phyloP scores from a whole-genome alignment of 2,329 filamentous ascomycete species.

The Nemania serpens region DNA sequence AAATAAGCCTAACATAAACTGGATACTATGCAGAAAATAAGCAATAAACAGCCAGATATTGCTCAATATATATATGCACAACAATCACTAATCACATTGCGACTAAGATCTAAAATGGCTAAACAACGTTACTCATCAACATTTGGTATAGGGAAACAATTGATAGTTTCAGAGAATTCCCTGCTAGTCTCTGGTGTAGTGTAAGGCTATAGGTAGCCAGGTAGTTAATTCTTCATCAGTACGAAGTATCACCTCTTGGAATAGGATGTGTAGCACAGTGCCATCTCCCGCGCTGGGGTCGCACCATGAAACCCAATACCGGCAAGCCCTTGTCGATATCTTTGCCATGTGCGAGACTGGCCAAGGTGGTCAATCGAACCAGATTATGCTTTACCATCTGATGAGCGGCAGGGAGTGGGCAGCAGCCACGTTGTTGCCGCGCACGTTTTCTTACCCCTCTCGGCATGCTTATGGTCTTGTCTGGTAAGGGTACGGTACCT shows the following conservation, averaged over 20 bases:
- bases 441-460: slow-evolving; percentile 27
- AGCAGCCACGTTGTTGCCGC: slow-evolving; percentile 21
- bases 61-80: too few relatives aligned
- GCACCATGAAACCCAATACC: slow-evolving; percentile 13
- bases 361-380: slow-evolving; percentile 8
- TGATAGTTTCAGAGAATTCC: not conserved
- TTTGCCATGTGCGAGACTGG: slow-evolving; percentile 26
- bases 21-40: too few relatives aligned
- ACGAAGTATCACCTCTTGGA: not conserved
- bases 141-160: not conserved
- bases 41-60: too few relatives aligned
- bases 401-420: slow-evolving; percentile 11
- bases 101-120: slow-evolving; percentile 11
- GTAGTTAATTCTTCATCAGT: not conserved
- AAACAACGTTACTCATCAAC: not conserved
- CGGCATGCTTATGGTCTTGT: slow-evolving; percentile 19
- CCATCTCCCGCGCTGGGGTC: slow-evolving; percentile 1
- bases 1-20: not conserved
- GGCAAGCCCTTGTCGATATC: slow-evolving; percentile 11
- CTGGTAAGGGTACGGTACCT: not conserved
- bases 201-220: too few relatives aligned
- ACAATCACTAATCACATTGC: not conserved
- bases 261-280: not conserved
- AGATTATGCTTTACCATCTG: slow-evolving; percentile 18
- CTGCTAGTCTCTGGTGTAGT: too few relatives aligned